These are phyloP conservation scores for Colletotrichum sp. DNA, from an alignment of 2,329 filamentous ascomycete species.

Conservation along the genomic window DNA sequence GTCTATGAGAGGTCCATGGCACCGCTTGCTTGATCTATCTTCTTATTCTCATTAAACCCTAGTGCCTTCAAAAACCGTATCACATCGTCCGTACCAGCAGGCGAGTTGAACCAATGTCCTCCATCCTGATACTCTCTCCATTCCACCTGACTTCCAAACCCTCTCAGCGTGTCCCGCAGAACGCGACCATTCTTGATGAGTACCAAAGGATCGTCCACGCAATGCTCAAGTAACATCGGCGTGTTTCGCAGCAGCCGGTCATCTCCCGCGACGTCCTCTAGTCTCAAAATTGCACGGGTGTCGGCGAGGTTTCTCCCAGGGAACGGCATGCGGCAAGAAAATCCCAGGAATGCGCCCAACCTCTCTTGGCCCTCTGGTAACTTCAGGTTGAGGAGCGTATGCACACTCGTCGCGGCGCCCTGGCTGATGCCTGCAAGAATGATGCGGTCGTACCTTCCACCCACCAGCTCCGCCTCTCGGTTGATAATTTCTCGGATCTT, in stretches of 20 bases:
- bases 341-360: slow-evolving; percentile 41
- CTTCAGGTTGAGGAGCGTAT: slow-evolving; percentile 39
- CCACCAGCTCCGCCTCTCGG: slow-evolving; percentile 38
- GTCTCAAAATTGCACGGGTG: slow-evolving; percentile 34
- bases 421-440: slow-evolving; percentile 52
- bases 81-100: slow-evolving; percentile 46
- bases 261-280: slow-evolving; percentile 27
- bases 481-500: slow-evolving; percentile 35
- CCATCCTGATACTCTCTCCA: slow-evolving; percentile 47
- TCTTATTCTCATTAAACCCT: neutral
- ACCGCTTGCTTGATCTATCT: neutral
- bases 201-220: slow-evolving; percentile 46
- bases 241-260: slow-evolving; percentile 42
- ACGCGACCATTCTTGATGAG: slow-evolving; percentile 38
- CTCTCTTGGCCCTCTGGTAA: slow-evolving; percentile 20
- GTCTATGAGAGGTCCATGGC: neutral
- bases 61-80: slow-evolving; percentile 32
- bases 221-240: slow-evolving; percentile 50
- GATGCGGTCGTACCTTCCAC: slow-evolving; percentile 40
- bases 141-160: slow-evolving; percentile 40
- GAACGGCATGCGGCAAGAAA: slow-evolving; percentile 42
- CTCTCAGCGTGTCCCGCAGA: slow-evolving; percentile 36
- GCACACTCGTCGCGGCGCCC: slow-evolving; percentile 45
- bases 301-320: slow-evolving; percentile 30
- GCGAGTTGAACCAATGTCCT: slow-evolving; percentile 49